Conservation (phyloP, 257 asterid species). For the Orobanche coerulescens region DNA sequence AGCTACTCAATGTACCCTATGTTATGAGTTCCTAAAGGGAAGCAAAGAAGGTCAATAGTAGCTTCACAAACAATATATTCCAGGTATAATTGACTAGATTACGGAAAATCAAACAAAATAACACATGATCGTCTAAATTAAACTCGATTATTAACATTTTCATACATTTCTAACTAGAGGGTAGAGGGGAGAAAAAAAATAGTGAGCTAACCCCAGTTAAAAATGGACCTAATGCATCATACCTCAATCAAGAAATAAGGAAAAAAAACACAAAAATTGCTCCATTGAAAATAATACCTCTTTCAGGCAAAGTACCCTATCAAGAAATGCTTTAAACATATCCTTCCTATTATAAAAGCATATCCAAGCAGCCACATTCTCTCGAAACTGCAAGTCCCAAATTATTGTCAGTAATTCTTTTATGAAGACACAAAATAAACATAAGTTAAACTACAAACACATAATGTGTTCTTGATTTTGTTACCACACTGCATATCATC, state of each 20-base stretch:
- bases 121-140: neutral
- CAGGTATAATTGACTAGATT: neutral
- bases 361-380: conserved; percentile 94
- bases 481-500: neutral
- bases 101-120: neutral
- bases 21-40: neutral
- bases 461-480: conserved; percentile 2
- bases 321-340: conserved; percentile 77
- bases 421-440: neutral
- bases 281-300: conserved; percentile 49
- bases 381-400: conserved; percentile 79
- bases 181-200: neutral
- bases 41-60: neutral
- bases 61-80: neutral
- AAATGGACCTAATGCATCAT: neutral
- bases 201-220: conserved; percentile 5
- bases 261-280: neutral
- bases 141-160: neutral
- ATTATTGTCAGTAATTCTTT: neutral
- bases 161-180: neutral
- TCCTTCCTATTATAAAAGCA: conserved; percentile 77
- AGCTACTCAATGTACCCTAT: neutral
- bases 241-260: conserved; percentile 7
- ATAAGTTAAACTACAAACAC: neutral
- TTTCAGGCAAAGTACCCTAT: conserved; percentile 76